Evolutionary conservation across 768 basidiomycete species (phyloP).

Genomic region (Tulasnella sp.): DNA sequence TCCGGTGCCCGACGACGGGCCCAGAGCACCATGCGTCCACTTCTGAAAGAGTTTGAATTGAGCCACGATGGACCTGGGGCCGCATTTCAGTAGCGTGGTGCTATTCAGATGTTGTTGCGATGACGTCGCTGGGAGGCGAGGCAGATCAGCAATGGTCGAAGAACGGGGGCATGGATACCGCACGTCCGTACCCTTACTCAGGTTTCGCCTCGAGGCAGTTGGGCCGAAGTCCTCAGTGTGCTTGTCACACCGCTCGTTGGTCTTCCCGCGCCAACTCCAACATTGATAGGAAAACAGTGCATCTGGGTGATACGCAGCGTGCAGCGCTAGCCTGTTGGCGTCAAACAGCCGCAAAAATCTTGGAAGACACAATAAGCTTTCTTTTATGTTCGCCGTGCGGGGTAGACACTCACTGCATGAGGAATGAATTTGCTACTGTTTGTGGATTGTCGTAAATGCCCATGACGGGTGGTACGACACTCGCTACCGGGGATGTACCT

Average conservation of each 20-base stretch:
- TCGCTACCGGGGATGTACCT: not conserved
- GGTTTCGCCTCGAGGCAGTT: not conserved
- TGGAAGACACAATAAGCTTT: not conserved
- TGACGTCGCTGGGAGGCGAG: not conserved
- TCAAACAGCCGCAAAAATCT: slow-evolving; percentile 13
- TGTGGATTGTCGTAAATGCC: not conserved
- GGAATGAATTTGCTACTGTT: not conserved
- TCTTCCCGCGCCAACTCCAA: not conserved
- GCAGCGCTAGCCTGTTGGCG: slow-evolving; percentile 3
- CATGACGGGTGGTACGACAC: not conserved
- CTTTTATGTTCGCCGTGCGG: not conserved
- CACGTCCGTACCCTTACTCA: not conserved
- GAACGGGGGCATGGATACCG: not conserved
- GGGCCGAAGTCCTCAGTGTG: not conserved
- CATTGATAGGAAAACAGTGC: slow-evolving; percentile 6
- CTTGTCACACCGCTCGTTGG: not conserved
- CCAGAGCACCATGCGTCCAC: slow-evolving; percentile 1
- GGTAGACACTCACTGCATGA: slow-evolving; percentile 5
- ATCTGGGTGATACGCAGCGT: slow-evolving; percentile 4
- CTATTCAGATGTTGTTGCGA: not conserved
- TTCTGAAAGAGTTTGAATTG: not conserved
- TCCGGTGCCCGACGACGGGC: not conserved
- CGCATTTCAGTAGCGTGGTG: not conserved
- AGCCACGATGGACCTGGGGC: not conserved
- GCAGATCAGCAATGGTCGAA: not conserved